phyloP scores from a whole-genome alignment of 352 stramenopile species.

The Phytophthora pluvialis region DNA sequence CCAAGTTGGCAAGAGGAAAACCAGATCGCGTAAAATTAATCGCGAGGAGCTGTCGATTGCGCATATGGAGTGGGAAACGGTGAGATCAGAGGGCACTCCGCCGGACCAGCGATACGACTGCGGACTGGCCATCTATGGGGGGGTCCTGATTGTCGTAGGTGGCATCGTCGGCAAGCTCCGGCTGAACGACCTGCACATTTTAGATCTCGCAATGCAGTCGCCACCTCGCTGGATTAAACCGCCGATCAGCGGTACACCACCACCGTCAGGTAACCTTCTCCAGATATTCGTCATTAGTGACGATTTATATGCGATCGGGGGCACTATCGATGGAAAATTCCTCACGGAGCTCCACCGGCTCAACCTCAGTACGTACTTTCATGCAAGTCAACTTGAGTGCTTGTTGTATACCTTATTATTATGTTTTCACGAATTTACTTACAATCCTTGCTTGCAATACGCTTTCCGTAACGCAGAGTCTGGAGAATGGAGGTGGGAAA shows the following conservation, averaged over 20 bases:
- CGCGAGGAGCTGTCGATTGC: constrained; percentile 35
- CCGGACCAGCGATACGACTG: constrained; percentile 61
- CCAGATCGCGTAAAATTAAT: constrained; percentile 43
- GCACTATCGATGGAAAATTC: constrained; percentile 67
- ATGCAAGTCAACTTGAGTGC: neutral
- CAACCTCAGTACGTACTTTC: constrained; percentile 50
- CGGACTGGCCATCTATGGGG: constrained; percentile 50
- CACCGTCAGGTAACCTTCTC: constrained; percentile 50
- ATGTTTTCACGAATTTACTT: neutral
- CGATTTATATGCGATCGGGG: constrained; percentile 59
- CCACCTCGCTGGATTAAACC: constrained; percentile 45
- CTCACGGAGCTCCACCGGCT: constrained; percentile 60
- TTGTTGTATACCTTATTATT: neutral
- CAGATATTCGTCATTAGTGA: constrained; percentile 61
- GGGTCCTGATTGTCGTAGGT: constrained; percentile 59
- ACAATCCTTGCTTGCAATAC: neutral
- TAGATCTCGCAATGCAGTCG: constrained; percentile 42
- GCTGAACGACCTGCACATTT: constrained; percentile 56
- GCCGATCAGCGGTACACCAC: constrained; percentile 39
- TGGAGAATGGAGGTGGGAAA: constrained; percentile 59
- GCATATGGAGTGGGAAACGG: constrained; percentile 43
- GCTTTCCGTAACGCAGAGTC: constrained; percentile 26
- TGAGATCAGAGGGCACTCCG: constrained; percentile 34
- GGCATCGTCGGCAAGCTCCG: constrained; percentile 65
- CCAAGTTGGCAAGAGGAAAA: constrained; percentile 39